Percentiles rank a stretch among this genome's conserved stretches.
phyloP scores from a whole-genome alignment of 441 rosid species.

The Euphorbia schlechtendalii region DNA sequence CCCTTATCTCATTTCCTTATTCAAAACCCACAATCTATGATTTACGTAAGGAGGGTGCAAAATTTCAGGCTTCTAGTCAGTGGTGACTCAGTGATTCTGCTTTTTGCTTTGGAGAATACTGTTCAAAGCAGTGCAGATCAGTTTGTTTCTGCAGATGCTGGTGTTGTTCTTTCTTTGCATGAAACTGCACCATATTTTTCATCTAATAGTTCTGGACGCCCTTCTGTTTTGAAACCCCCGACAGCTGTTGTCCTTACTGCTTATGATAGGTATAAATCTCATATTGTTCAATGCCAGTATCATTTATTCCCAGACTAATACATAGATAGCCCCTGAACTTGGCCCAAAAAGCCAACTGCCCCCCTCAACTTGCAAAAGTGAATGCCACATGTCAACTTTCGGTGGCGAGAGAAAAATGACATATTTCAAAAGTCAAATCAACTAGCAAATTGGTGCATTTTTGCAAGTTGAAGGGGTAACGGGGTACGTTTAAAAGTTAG shows the following conservation, averaged over 20 bases:
- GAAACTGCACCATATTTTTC: slow-evolving; percentile 26
- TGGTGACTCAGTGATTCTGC: slow-evolving; percentile 23
- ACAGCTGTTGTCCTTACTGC: slow-evolving; percentile 23
- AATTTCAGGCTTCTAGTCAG: slow-evolving; percentile 30
- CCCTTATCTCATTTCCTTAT: neutral
- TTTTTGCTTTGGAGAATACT: slow-evolving; percentile 29
- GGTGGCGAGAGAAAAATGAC: too few relatives aligned
- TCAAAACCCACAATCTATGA: neutral
- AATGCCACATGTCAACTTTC: too few relatives aligned
- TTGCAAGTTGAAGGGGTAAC: too few relatives aligned
- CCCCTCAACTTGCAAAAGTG: too few relatives aligned
- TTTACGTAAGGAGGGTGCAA: slow-evolving; percentile 10
- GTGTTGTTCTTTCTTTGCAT: slow-evolving; percentile 29
- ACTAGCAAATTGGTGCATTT: too few relatives aligned
- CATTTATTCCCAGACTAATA: too few relatives aligned
- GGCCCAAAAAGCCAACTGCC: too few relatives aligned
- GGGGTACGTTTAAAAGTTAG: too few relatives aligned
- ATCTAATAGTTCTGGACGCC: slow-evolving; percentile 11
- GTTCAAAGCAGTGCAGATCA: slow-evolving; percentile 24
- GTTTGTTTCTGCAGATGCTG: slow-evolving; percentile 30
- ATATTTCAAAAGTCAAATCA: too few relatives aligned
- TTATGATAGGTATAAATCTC: slow-evolving; percentile 25
- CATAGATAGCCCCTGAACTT: too few relatives aligned
- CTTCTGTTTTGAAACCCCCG: slow-evolving; percentile 19
- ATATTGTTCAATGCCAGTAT: too few relatives aligned